These are phyloP conservation scores for Cokeromyces recurvatus DNA, from an alignment of 371 early-diverging fungal genomes.

Conservation along the genomic window DNA sequence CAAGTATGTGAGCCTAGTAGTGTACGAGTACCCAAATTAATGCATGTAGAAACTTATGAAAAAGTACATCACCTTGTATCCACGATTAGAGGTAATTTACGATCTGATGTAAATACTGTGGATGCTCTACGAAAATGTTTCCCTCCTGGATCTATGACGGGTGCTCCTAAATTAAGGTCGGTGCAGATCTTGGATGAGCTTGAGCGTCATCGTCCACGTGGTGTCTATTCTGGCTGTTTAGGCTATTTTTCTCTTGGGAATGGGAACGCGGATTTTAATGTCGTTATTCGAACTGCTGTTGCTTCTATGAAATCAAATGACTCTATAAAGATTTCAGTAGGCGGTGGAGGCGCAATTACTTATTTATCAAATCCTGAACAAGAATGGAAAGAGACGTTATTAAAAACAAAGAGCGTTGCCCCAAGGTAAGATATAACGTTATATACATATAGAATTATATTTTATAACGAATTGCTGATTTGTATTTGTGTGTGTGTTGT, in stretches of 20 bases:
- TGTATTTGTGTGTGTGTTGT: no score
- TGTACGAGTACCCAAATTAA: slow-evolving; percentile 81
- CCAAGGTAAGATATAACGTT: slow-evolving; percentile 51
- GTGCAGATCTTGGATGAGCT: slow-evolving; percentile 76
- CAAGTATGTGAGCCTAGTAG: slow-evolving; percentile 59
- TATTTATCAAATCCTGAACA: slow-evolving; percentile 76
- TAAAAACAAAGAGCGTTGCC: slow-evolving; percentile 60
- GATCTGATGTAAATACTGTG: slow-evolving; percentile 58
- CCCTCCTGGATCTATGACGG: slow-evolving; percentile 97
- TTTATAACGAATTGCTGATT: no score
- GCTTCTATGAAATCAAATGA: slow-evolving; percentile 13
- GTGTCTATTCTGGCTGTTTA: slow-evolving; percentile 89
- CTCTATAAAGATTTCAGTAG: slow-evolving; percentile 53
- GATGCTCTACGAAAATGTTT: slow-evolving; percentile 77
- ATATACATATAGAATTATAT: no score
- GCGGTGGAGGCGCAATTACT: slow-evolving; percentile 95
- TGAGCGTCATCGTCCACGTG: slow-evolving; percentile 66
- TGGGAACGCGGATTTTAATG: slow-evolving; percentile 67
- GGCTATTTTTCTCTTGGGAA: slow-evolving; percentile 84
- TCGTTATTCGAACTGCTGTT: slow-evolving; percentile 82
- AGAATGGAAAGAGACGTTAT: slow-evolving; percentile 81
- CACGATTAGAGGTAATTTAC: slow-evolving; percentile 71
- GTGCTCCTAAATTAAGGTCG: slow-evolving; percentile 91
- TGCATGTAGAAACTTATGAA: slow-evolving; percentile 87
- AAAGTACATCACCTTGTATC: slow-evolving; percentile 93